Conservation (phyloP, 2,329 filamentous ascomycete species). For the Phaeophleospora eucalypticola region DNA sequence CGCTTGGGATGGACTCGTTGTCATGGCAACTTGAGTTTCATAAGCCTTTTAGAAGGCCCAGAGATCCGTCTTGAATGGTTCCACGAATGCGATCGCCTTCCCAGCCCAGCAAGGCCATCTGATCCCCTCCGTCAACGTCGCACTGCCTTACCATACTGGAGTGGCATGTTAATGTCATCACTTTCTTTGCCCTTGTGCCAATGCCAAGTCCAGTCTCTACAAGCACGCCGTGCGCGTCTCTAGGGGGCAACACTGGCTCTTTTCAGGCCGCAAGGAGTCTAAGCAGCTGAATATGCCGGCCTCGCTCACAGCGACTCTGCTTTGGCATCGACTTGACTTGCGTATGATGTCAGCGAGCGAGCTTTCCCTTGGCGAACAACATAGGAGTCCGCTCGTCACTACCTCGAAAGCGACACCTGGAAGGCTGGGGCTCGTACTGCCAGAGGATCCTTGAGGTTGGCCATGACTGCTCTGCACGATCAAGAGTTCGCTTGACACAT, state of each 20-base stretch:
- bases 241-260: too few relatives aligned
- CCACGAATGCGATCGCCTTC: neutral
- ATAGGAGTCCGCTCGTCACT: too few relatives aligned
- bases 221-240: neutral
- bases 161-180: neutral
- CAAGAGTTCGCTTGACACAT: conserved; percentile 7
- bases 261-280: too few relatives aligned
- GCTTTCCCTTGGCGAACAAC: too few relatives aligned
- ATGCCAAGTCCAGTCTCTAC: neutral
- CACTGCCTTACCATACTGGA: neutral
- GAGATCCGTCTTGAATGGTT: too few relatives aligned
- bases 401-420: too few relatives aligned
- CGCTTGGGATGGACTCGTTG: neutral
- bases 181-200: neutral
- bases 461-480: conserved; percentile 5
- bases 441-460: neutral
- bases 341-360: too few relatives aligned
- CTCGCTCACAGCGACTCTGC: conserved; percentile 1
- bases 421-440: too few relatives aligned
- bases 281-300: too few relatives aligned
- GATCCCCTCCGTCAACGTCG: neutral
- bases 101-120: neutral
- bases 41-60: too few relatives aligned
- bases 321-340: conserved; percentile 1
- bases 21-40: too few relatives aligned